Evolutionary conservation across 768 basidiomycete genomes (phyloP).

Genomic region (Leccinellum rugosiceps): DNA sequence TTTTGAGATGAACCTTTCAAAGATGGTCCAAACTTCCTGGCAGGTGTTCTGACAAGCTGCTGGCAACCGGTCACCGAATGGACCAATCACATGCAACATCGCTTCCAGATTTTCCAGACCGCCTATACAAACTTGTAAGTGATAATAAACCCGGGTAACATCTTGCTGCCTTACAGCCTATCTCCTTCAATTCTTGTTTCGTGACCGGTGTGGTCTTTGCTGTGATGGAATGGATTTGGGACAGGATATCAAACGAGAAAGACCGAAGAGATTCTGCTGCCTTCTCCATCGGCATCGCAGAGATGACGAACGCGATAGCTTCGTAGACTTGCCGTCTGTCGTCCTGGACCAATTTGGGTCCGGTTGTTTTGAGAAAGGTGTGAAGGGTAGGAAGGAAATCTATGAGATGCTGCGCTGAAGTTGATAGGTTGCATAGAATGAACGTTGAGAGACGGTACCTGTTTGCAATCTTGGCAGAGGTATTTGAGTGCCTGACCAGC

Average conservation of each 20-base stretch:
- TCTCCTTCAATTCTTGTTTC: constrained; percentile 66
- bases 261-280: constrained; percentile 84
- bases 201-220: constrained; percentile 52
- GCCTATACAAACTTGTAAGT: constrained; percentile 43
- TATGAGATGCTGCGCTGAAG: constrained; percentile 66
- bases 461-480: constrained; percentile 94
- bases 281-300: constrained; percentile 86
- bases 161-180: constrained; percentile 55
- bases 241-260: constrained; percentile 83
- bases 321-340: constrained; percentile 92
- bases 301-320: constrained; percentile 93
- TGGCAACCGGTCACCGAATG: constrained; percentile 83
- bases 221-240: constrained; percentile 65
- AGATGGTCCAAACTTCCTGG: constrained; percentile 76
- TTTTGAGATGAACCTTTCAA: constrained; percentile 76
- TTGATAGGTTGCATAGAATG: constrained; percentile 7
- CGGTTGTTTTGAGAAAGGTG: constrained; percentile 78
- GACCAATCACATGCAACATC: constrained; percentile 81
- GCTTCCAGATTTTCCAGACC: constrained; percentile 88
- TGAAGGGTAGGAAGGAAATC: constrained; percentile 91
- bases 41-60: constrained; percentile 73
- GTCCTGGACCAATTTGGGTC: constrained; percentile 75
- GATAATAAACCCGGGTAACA: neutral
- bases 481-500: constrained; percentile 96
- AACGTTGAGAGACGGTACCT: constrained; percentile 41